A percentile compares a stretch with the other conserved stretches of the same genome.
Evolutionary conservation across 305 asterid species (phyloP).

Genomic region (Fraxinus nigra): DNA sequence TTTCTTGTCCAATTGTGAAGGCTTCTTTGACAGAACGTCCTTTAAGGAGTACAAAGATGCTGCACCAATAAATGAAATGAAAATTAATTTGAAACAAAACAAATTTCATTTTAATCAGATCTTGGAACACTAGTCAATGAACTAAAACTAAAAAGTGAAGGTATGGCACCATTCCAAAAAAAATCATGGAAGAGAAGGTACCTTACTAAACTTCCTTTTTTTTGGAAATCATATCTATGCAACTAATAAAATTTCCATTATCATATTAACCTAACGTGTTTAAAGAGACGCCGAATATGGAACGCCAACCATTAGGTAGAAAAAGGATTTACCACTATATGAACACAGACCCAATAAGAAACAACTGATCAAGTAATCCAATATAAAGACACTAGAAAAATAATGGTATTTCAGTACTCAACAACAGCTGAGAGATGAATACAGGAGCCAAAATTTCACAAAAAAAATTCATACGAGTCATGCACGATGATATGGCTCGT

Average conservation of each 20-base stretch:
- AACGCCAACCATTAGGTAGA: neutral
- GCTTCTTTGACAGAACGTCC: conserved; percentile 88
- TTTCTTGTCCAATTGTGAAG: conserved; percentile 74
- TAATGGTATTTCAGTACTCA: neutral
- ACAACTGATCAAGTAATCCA: neutral
- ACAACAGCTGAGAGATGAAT: neutral
- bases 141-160: neutral
- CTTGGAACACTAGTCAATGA: conserved; percentile 5
- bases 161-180: neutral
- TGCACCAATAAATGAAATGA: conserved; percentile 36
- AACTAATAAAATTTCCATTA: neutral
- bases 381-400: neutral
- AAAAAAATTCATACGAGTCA: conserved; percentile 1
- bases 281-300: neutral
- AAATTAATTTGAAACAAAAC: conserved; percentile 16
- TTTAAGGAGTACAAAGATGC: conserved; percentile 94
- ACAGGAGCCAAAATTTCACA: neutral
- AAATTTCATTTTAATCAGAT: conserved; percentile 3
- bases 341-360: neutral
- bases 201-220: neutral
- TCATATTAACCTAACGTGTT: conserved; percentile 3
- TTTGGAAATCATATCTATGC: neutral
- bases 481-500: conserved; percentile 6
- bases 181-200: neutral
- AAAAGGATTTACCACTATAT: neutral